Evolutionary conservation across 2,329 filamentous ascomycete genomes (phyloP).

Genomic region (Dactylellina cionopaga): DNA sequence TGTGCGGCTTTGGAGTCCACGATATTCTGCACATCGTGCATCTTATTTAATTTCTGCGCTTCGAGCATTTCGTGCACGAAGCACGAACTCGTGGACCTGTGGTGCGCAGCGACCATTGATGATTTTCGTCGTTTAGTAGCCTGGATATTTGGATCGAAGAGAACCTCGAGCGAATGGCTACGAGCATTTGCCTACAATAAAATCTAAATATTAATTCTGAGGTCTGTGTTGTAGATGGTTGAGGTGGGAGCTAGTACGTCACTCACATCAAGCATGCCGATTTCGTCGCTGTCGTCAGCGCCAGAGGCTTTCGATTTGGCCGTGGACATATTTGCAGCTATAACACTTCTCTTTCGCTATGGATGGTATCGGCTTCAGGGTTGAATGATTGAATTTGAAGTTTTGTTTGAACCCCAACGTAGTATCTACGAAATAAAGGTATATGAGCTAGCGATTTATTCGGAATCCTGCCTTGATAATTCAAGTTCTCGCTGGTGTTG

Average conservation of each 20-base stretch:
- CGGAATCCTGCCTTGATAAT: too few relatives aligned
- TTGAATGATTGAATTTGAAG: not conserved
- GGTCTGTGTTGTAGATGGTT: not conserved
- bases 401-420: too few relatives aligned
- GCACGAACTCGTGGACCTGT: slow-evolving; percentile 65
- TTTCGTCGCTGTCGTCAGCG: slow-evolving; percentile 17
- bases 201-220: not conserved
- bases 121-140: slow-evolving; percentile 71
- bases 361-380: too few relatives aligned
- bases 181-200: slow-evolving; percentile 15
- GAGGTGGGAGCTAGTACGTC: slow-evolving; percentile 13
- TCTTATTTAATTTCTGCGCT: slow-evolving; percentile 62
- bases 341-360: too few relatives aligned
- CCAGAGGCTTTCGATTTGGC: slow-evolving; percentile 8
- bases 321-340: slow-evolving; percentile 10
- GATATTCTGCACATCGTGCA: slow-evolving; percentile 61
- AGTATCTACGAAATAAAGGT: too few relatives aligned
- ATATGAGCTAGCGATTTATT: too few relatives aligned
- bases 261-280: slow-evolving; percentile 44
- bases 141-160: slow-evolving; percentile 70
- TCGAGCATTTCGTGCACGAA: slow-evolving; percentile 74
- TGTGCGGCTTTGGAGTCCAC: slow-evolving; percentile 32
- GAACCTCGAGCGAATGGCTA: slow-evolving; percentile 62
- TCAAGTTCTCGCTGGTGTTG: too few relatives aligned
- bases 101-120: slow-evolving; percentile 69